Evolutionary conservation across 2,329 filamentous ascomycete species (phyloP).

Genomic region (Paraphoma sp.): DNA sequence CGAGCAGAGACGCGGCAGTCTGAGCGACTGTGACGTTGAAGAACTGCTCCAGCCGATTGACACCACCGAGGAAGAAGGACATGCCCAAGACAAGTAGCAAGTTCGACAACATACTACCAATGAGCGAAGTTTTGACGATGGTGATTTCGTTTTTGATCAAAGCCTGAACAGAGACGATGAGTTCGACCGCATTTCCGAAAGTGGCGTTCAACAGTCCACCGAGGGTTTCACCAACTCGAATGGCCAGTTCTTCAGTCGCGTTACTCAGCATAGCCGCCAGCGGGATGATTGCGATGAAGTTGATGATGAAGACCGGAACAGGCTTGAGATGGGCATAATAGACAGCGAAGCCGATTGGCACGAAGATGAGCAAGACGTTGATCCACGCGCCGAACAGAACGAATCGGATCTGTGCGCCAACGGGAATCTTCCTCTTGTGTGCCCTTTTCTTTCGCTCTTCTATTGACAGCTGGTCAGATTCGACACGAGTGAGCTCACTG

Average conservation of each 20-base stretch:
- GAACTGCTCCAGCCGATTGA: slow-evolving; percentile 79
- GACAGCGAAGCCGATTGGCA: slow-evolving; percentile 77
- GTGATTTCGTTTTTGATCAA: slow-evolving; percentile 74
- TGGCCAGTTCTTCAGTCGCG: slow-evolving; percentile 87
- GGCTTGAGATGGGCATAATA: slow-evolving; percentile 62
- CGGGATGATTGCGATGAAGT: slow-evolving; percentile 92
- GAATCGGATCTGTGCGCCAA: slow-evolving; percentile 67
- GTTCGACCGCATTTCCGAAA: slow-evolving; percentile 89
- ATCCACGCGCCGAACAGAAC: slow-evolving; percentile 85
- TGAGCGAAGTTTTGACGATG: slow-evolving; percentile 91
- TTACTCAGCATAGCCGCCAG: slow-evolving; percentile 86
- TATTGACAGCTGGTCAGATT: slow-evolving; percentile 32
- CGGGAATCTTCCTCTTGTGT: slow-evolving; percentile 42
- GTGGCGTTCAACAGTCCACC: slow-evolving; percentile 89
- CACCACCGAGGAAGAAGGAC: slow-evolving; percentile 88
- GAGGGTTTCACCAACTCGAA: slow-evolving; percentile 78
- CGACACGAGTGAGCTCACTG: slow-evolving; percentile 19
- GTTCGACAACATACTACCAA: slow-evolving; percentile 91
- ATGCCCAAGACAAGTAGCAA: slow-evolving; percentile 87
- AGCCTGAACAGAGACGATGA: slow-evolving; percentile 89
- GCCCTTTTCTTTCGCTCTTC: slow-evolving; percentile 42
- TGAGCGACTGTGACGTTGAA: slow-evolving; percentile 95
- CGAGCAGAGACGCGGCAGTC: slow-evolving; percentile 81
- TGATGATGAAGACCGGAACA: slow-evolving; percentile 75
- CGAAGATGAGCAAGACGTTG: slow-evolving; percentile 80